Evolutionary conservation across 371 early-diverging fungal genomes (phyloP), one percentile per base, ranked within the genome.

Genomic region (Mortierella sp.): DNA sequence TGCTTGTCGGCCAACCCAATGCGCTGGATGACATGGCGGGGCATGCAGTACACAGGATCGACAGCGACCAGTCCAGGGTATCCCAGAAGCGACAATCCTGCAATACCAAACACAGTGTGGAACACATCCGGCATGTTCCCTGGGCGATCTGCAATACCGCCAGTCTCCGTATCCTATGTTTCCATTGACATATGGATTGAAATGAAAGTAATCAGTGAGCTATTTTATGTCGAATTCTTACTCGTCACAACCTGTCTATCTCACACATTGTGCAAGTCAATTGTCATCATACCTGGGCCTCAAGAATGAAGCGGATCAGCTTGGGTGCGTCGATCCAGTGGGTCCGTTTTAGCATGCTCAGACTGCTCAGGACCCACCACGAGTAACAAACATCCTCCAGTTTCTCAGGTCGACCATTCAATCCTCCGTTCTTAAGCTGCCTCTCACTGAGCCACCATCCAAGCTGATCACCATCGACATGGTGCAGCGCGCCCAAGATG

Each of bases 341-440:
- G 4, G 94, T 71, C 11, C 95, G 91, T 9, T 92, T 96, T 55
- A 99, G 76, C 31, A 98, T 97, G n/a, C 95, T 89, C 3, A 99
- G 90, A 14, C 98, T 91, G 10, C 99, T 97, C 71, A 98, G 90
- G 0, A 97, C 98, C 99, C 99, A 99, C 98, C 99, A 99, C 26
- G 99, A 99, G 88, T 99, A 99, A 88, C 99, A 99, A 3, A 97
- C 98, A 89, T 99, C 99, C 86, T 97, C 98, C 42, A 98, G 90
- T 89, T 99, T 99, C 88, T 99, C 97, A 0, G 99, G 98, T 60
- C 99, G 92, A 6, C 99, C 99, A 84, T 98, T 98, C 68, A 99
- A 88, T 7, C 99, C 99, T 28, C 99, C 99, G 74, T 92, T 94
- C 75, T 91, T 91, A 24, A 97, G 89, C 89, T 99, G 99, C 55